Conservation (phyloP, 371 early-diverging fungal species). For the Paraphysoderma sedebokerense region DNA sequence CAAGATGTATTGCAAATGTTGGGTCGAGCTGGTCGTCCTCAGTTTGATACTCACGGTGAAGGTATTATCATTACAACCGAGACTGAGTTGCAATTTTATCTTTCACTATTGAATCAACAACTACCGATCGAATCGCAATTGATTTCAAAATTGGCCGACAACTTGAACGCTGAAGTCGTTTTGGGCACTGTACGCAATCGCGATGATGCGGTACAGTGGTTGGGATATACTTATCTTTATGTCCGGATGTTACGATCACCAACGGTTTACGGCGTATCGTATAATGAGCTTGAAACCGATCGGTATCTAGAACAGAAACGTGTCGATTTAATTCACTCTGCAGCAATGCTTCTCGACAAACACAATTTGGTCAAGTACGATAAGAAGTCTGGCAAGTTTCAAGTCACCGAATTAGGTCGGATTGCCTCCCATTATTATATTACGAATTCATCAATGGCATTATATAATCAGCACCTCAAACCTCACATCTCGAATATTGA, state of each 20-base stretch:
- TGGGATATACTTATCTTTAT: constrained; percentile 92
- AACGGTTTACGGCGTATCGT: constrained; percentile 53
- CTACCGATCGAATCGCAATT: constrained; percentile 96
- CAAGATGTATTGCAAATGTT: constrained; percentile 98
- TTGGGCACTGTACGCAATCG: constrained; percentile 76
- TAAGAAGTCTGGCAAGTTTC: constrained; percentile 68
- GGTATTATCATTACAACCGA: constrained; percentile 95
- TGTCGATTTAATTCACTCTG: constrained; percentile 74
- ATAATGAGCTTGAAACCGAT: constrained; percentile 59
- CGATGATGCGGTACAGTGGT: constrained; percentile 90
- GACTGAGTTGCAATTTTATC: constrained; percentile 80
- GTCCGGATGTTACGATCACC: constrained; percentile 90
- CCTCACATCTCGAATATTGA: constrained; percentile 85
- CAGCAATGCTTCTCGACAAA: constrained; percentile 68
- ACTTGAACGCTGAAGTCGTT: constrained; percentile 95
- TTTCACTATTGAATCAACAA: constrained; percentile 84
- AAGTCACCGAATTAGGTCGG: constrained; percentile 81
- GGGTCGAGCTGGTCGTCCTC: constrained; percentile 99
- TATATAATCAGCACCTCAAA: constrained; percentile 80
- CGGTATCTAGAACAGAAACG: constrained; percentile 71
- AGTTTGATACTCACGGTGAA: constrained; percentile 92
- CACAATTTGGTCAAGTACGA: constrained; percentile 84
- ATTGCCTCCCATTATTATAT: constrained; percentile 95
- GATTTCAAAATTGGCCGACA: constrained; percentile 70
- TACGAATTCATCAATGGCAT: constrained; percentile 71